Evolutionary conservation across 1,284 basidiomycete species (phyloP).

Genomic region (Leccinum huronense): DNA sequence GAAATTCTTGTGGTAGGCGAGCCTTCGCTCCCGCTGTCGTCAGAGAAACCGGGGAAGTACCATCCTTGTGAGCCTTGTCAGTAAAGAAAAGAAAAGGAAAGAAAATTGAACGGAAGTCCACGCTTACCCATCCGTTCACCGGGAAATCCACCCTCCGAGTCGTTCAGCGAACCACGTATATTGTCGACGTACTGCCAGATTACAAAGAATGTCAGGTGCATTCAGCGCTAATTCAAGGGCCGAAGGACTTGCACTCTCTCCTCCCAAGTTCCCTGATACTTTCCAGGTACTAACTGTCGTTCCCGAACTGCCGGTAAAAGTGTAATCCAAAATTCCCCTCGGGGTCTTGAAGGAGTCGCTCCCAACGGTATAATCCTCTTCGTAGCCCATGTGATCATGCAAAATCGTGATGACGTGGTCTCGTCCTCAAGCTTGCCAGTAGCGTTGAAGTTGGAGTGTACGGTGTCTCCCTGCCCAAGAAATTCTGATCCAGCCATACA

Average conservation of each 20-base stretch:
- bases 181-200: conserved; percentile 33
- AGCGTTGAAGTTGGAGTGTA: conserved; percentile 21
- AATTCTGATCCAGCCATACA: conserved; percentile 48
- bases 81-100: background rate
- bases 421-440: conserved; percentile 21
- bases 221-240: background rate
- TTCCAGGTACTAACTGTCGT: conserved; percentile 44
- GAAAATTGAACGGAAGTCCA: background rate
- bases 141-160: conserved; percentile 42
- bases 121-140: conserved; percentile 45
- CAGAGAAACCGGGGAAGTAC: conserved; percentile 54
- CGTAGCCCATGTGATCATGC: conserved; percentile 56
- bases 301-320: conserved; percentile 39
- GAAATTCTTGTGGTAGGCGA: conserved; percentile 41
- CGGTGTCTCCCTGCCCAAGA: conserved; percentile 45
- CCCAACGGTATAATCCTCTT: conserved; percentile 43
- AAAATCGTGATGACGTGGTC: conserved; percentile 50
- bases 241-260: conserved; percentile 39
- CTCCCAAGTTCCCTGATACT: conserved; percentile 48
- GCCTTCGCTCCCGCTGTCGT: conserved; percentile 41
- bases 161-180: conserved; percentile 47
- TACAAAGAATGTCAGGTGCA: background rate
- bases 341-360: conserved; percentile 46
- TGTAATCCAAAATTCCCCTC: conserved; percentile 45
- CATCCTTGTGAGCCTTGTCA: conserved; percentile 34